A percentile compares a stretch with the other conserved stretches of the same genome.
Conservation (phyloP, 2,329 filamentous ascomycete species). For the Fusarium irregulare region DNA sequence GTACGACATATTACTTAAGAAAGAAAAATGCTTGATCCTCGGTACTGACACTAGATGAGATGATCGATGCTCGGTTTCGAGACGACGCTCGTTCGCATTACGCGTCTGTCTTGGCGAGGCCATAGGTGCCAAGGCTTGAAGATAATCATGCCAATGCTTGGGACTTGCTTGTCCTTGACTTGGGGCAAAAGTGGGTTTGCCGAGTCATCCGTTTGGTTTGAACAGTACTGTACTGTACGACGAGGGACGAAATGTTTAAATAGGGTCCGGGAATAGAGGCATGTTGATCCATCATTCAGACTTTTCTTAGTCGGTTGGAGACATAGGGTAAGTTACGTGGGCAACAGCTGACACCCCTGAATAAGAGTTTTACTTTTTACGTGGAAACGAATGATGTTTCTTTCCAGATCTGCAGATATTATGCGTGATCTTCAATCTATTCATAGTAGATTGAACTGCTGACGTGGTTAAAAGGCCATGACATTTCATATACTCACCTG, state of each 20-base stretch:
- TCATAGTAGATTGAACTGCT: neutral
- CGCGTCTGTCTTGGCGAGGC: conserved; percentile 22
- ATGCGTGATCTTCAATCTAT: neutral
- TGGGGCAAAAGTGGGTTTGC: conserved; percentile 18
- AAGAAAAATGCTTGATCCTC: neutral
- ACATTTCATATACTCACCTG: neutral
- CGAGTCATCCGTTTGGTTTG: conserved; percentile 19
- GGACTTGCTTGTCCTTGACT: neutral
- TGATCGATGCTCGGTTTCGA: neutral
- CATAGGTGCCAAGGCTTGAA: conserved; percentile 29
- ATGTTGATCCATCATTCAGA: neutral
- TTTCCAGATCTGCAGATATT: neutral
- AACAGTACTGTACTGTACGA: neutral
- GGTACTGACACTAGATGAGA: neutral
- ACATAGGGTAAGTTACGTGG: neutral
- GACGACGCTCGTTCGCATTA: conserved; percentile 8
- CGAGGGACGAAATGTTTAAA: neutral
- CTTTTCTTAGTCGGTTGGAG: neutral
- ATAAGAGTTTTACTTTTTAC: neutral
- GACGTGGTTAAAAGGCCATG: neutral
- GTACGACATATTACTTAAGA: neutral
- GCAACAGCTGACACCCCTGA: neutral
- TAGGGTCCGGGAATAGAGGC: conserved; percentile 18
- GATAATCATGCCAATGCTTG: conserved; percentile 8
- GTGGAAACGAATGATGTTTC: neutral